Evolutionary conservation across 352 stramenopile genomes (phyloP), one percentile per base, ranked within the genome.

Genomic region (Pythium dissotocum): DNA sequence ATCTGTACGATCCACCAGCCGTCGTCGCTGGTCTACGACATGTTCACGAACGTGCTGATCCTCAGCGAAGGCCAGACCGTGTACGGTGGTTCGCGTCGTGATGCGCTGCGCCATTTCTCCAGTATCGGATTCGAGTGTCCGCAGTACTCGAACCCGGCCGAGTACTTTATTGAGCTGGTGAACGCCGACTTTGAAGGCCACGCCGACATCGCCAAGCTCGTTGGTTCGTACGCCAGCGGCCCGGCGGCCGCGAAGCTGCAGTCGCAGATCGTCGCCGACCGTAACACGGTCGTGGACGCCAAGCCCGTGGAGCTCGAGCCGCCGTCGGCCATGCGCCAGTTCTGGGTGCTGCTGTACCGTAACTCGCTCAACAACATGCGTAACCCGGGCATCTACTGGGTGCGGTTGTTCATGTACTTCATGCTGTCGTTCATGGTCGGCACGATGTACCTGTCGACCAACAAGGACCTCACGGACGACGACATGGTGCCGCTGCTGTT

Each of bases 1-100:
- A 72, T 96, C 9, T 85, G 71, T 61, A 94, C 88, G 49, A 94
- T 97, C 67, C 89, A 97, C 72, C 88, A 97, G 74, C 89, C 88
- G 16, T 91, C 79, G 16, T 93, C 88, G 6, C 70, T 76, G 2
- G 73, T 93, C 2, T 95, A 78, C 61, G 75, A 80, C n/a, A 76
- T 90, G 68, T 77, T 94, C 44, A 79, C 71, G 21, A 89, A 94
- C 61, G 57, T 94, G 2, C 61, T 78, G 0, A 73, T 93, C 46
- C 68, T 93, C 28, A 79, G 73, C 24, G 66, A 70, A 40, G 95
- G 95, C 16, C 71, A 97, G 63, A 85, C 86, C 32, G 72, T 98
- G 32, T 98, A 96, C 70, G 97, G 94, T 69, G 93, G 94, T 9
- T 76, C 88, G 0, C 72, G 96, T 52, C 77, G 75, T 18, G 60